Evolutionary conservation across 805 yeast genomes (phyloP).

Genomic region (Cyberlindnera suaveolens): DNA sequence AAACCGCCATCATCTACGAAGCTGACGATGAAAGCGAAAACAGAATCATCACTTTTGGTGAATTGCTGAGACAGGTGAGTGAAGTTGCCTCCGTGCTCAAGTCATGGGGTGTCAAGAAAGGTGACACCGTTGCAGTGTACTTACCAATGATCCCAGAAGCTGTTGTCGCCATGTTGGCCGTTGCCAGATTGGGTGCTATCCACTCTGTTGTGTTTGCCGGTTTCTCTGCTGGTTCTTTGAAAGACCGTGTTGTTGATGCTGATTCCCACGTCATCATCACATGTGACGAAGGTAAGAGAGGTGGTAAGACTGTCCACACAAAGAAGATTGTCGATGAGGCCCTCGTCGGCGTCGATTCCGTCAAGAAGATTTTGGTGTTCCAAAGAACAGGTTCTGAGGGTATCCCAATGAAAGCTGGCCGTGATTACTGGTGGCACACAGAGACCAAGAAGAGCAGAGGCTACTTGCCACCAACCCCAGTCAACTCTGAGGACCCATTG

Average conservation of each 20-base stretch:
- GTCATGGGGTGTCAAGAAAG: constrained; percentile 83
- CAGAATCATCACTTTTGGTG: constrained; percentile 73
- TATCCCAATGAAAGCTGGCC: constrained; percentile 66
- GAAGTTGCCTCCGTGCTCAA: constrained; percentile 80
- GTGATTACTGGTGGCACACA: constrained; percentile 97
- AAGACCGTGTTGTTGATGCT: constrained; percentile 88
- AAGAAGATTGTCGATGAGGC: constrained; percentile 96
- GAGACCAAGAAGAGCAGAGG: constrained; percentile 75
- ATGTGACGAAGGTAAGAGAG: constrained; percentile 92
- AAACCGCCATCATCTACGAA: constrained; percentile 82
- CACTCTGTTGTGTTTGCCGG: constrained; percentile 98
- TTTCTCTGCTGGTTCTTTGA: constrained; percentile 86
- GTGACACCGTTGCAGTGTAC: constrained; percentile 95
- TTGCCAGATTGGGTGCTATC: constrained; percentile 89
- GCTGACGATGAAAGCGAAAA: constrained; percentile 85
- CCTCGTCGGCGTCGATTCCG: constrained; percentile 61
- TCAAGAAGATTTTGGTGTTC: constrained; percentile 79
- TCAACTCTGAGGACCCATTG: constrained; percentile 88
- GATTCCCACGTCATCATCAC: constrained; percentile 83
- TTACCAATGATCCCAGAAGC: constrained; percentile 99
- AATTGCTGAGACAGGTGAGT: constrained; percentile 77
- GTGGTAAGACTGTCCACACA: constrained; percentile 88
- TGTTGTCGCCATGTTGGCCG: constrained; percentile 86
- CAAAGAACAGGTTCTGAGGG: constrained; percentile 77
- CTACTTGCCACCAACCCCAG: constrained; percentile 83